Conservation (phyloP, 345 rosid species). For the Populus alba region DNA sequence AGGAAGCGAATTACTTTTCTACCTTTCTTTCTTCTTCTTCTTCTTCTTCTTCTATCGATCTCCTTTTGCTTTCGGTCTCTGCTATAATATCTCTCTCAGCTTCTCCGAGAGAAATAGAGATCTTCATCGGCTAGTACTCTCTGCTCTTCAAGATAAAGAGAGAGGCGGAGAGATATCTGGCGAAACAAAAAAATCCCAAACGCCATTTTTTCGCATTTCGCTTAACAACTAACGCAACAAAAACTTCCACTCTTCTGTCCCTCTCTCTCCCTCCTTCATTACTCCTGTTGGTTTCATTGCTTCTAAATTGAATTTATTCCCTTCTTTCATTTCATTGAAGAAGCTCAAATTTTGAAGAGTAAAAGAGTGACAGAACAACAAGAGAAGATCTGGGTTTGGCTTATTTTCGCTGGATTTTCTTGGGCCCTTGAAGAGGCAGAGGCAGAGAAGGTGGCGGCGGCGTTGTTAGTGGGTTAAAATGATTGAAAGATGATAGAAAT, state of each 20-base stretch:
- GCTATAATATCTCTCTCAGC: background rate
- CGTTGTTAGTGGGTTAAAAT: background rate
- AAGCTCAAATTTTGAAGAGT: background rate
- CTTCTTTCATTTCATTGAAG: constrained; percentile 5
- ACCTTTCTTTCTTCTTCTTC: constrained; percentile 20
- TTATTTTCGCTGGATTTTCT: constrained; percentile 11
- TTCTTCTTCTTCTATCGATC: background rate
- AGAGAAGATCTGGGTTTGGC: constrained; percentile 27
- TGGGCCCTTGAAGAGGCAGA: constrained; percentile 21
- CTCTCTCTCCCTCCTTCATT: background rate
- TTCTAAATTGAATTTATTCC: background rate
- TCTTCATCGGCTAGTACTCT: constrained; percentile 5
- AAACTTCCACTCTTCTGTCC: background rate
- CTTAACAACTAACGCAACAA: background rate
- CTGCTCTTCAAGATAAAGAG: constrained; percentile 12
- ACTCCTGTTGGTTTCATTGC: background rate
- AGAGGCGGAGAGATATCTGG: constrained; percentile 31
- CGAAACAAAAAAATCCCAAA: constrained; percentile 19
- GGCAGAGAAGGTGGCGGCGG: background rate
- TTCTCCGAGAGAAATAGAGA: constrained; percentile 12
- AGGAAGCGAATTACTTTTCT: constrained; percentile 50
- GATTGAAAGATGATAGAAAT: constrained; percentile 34
- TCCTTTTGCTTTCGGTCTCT: constrained; percentile 1
- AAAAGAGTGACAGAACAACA: constrained; percentile 2
- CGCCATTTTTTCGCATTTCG: constrained; percentile 20